Base-by-base conservation (phyloP, 2,329 filamentous ascomycete species). In the Madurella fahalii region DNA sequence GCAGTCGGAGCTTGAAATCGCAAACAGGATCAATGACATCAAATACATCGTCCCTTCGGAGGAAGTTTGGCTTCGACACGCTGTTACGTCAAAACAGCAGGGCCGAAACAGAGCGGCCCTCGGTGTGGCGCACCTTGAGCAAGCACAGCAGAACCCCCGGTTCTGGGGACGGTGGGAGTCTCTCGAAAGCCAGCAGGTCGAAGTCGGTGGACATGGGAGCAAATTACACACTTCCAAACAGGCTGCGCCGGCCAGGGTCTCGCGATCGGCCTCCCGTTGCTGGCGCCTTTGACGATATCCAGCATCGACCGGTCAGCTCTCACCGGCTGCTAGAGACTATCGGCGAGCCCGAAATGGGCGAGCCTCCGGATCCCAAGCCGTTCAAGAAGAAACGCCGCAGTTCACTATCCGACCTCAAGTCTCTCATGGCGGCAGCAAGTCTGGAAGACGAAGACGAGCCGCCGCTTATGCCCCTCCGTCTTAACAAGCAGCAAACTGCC, bases 121-220 rank as follows among this genome's bases (percentile, higher is more conserved):
- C 90, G 0, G 84, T 96, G 18, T 91, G 91, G 84, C 84, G 91
- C 52, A 92, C 84, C n/a, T 74, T 96, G 61, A 95, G 91, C 76
- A 96, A 95, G 74, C 80, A 90, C 73, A 71, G 80, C 75, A 79
- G 86, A 52, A 72, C 80, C 63, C 72, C 79, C 31, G 80, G 76
- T 58, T 83, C 76, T 51, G 84, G 76, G 62, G 89, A 85, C 58
- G 71, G 72, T 44, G 74, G 80, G 15, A 89, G 82, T 68, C 69
- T 90, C 40, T 86, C 87, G 2, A 89, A 84, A 68, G 83, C 76
- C 37, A 77, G 80, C 53, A 83, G 90, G 40, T 89, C 89, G 12
- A 86, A 85, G 62, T 95, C 91, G 1, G 89, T 90, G 40, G 91
- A 96, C 65, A 77, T 84, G 52, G 85, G 86, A 52, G 66, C 72